These are phyloP conservation scores for Russula ochroleuca DNA, from an alignment of 768 basidiomycete genomes.

Conservation along the genomic window DNA sequence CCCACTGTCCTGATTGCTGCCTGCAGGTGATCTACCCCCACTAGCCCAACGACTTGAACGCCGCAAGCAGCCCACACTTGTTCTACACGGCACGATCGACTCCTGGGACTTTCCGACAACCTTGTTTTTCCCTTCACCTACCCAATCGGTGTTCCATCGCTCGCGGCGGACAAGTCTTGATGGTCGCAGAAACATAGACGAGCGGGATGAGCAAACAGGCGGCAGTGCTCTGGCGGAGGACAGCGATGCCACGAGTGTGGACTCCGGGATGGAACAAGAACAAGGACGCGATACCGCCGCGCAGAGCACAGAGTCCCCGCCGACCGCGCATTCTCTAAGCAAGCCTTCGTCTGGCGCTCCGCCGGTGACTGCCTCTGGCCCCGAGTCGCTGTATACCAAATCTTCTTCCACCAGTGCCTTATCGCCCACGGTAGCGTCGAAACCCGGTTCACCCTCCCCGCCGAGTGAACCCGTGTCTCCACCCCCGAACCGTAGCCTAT, in stretches of 20 bases:
- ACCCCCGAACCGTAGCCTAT: conserved; percentile 8
- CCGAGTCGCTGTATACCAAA: neutral
- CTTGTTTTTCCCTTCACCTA: conserved; percentile 12
- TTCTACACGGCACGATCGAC: conserved; percentile 52
- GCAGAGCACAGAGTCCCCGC: neutral
- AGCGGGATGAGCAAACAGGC: neutral
- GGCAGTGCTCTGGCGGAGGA: neutral
- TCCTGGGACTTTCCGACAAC: conserved; percentile 75
- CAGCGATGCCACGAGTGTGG: neutral
- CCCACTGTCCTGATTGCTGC: neutral
- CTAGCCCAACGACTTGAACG: conserved; percentile 71
- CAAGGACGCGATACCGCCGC: neutral
- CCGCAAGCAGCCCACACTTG: conserved; percentile 39
- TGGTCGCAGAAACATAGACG: neutral
- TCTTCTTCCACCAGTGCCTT: neutral
- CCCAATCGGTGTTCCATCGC: conserved; percentile 9
- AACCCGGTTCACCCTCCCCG: neutral
- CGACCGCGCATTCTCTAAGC: neutral
- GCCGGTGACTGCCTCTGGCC: neutral
- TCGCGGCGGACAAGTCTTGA: neutral
- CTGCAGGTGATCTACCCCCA: conserved; percentile 63
- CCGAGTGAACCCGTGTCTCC: neutral
- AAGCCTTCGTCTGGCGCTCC: neutral
- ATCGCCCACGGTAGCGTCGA: neutral
- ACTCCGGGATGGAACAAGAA: neutral